Conservation (phyloP, 768 basidiomycete genomes). For the Hemileccinum rubropunctum region DNA sequence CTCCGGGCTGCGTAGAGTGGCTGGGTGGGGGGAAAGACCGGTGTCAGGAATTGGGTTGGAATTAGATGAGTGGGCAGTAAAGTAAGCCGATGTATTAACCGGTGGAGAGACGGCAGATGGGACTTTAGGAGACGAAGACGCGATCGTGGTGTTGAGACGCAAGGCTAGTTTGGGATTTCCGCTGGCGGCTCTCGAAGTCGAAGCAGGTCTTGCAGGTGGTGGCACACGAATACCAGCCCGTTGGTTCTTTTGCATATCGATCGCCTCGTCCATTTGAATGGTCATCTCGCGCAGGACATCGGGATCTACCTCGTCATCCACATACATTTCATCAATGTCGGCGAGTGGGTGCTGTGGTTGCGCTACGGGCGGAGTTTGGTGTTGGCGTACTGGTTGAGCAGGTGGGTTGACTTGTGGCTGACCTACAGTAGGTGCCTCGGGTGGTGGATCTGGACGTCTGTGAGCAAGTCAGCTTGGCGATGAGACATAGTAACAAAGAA, state of each 20-base stretch:
- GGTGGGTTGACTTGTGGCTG: conserved; percentile 11
- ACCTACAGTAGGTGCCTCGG: conserved; percentile 7
- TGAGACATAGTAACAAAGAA: neutral
- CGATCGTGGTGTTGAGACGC: neutral
- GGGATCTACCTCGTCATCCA: conserved; percentile 29
- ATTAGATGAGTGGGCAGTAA: conserved; percentile 8
- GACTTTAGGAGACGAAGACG: conserved; percentile 12
- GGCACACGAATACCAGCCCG: neutral
- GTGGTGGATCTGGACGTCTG: conserved; percentile 27
- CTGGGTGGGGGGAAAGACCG: conserved; percentile 29
- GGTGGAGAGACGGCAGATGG: conserved; percentile 2
- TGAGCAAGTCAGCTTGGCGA: neutral
- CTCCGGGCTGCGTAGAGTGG: conserved; percentile 15
- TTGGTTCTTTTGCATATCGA: conserved; percentile 3
- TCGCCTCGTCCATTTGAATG: conserved; percentile 16
- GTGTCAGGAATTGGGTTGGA: conserved; percentile 23
- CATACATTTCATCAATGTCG: conserved; percentile 23
- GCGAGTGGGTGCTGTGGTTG: conserved; percentile 11
- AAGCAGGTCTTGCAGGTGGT: neutral
- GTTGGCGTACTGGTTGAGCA: conserved; percentile 11
- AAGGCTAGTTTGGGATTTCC: neutral
- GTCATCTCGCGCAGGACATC: conserved; percentile 26
- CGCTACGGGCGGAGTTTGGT: conserved; percentile 6
- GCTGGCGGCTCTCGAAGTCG: conserved; percentile 3
- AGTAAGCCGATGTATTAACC: conserved; percentile 20